A percentile compares a stretch with the other conserved stretches of the same genome.
Evolutionary conservation across 371 early-diverging fungal species (phyloP).

Genomic region (Dinochytrium kinnereticum): DNA sequence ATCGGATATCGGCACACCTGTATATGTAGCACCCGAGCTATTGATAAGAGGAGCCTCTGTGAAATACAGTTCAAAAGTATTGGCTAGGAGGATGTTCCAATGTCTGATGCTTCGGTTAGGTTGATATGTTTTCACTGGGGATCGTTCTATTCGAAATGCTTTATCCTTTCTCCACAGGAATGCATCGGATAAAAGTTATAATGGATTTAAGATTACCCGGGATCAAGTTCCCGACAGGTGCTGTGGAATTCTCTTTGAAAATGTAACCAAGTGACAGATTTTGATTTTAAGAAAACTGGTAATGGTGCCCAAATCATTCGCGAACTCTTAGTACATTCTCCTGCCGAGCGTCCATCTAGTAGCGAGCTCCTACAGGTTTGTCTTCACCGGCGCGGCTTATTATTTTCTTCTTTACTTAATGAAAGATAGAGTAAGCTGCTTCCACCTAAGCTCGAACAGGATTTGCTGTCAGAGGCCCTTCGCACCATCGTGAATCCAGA

Average conservation of each 20-base stretch:
- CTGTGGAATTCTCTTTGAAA: background rate
- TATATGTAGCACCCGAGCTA: constrained; percentile 90
- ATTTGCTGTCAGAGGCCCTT: constrained; percentile 89
- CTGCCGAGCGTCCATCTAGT: constrained; percentile 84
- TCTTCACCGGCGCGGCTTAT: constrained; percentile 21
- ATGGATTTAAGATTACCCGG: constrained; percentile 69
- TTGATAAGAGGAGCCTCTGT: constrained; percentile 46
- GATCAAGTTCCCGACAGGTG: constrained; percentile 76
- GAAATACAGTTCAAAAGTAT: constrained; percentile 73
- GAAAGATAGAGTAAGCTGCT: constrained; percentile 75
- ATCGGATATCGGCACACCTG: constrained; percentile 87
- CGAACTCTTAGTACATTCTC: constrained; percentile 74
- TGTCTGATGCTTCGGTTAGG: constrained; percentile 3
- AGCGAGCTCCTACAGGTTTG: constrained; percentile 71
- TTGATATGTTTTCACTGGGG: constrained; percentile 73
- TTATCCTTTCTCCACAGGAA: constrained; percentile 71
- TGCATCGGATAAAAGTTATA: constrained; percentile 75
- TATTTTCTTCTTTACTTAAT: no score
- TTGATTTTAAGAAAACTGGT: constrained; percentile 41
- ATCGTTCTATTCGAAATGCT: constrained; percentile 79
- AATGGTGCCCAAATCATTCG: constrained; percentile 73
- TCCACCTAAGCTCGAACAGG: constrained; percentile 89
- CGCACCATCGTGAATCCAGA: constrained; percentile 88
- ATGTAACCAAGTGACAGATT: constrained; percentile 31
- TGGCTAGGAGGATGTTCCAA: background rate